phyloP scores from a whole-genome alignment of 495 filamentous ascomycete genomes.

The Talaromyces proteolyticus region DNA sequence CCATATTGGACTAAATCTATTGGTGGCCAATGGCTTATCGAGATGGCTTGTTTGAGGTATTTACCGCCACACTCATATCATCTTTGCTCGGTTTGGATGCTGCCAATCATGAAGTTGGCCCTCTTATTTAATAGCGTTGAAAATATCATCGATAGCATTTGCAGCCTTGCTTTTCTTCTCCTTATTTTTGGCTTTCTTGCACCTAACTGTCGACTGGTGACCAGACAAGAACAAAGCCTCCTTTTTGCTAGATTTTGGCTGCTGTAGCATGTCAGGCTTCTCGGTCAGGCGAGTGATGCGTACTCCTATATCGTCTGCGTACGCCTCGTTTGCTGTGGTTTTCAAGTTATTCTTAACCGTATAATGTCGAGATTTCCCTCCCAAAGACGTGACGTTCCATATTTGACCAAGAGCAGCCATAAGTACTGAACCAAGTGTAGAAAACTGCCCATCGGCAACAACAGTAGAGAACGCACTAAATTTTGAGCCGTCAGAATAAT shows the following conservation, averaged over 20 bases:
- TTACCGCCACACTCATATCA: no score
- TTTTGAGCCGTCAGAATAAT: no score
- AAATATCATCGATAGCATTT: slow-evolving; percentile 60
- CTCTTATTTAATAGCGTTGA: slow-evolving; percentile 43
- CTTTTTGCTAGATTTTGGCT: not conserved
- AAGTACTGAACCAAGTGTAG: slow-evolving; percentile 72
- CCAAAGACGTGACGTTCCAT: not conserved
- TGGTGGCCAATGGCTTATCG: slow-evolving; percentile 17
- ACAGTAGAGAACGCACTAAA: slow-evolving; percentile 68
- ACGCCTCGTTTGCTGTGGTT: not conserved
- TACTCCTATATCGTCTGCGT: not conserved
- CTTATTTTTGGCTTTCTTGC: not conserved
- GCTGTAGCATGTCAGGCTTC: not conserved
- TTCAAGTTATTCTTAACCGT: not conserved
- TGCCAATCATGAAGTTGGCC: not conserved
- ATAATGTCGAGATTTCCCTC: not conserved
- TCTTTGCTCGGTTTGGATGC: no score
- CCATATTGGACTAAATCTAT: slow-evolving; percentile 63
- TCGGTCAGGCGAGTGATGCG: not conserved
- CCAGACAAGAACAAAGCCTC: not conserved
- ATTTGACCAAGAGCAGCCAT: slow-evolving; percentile 35
- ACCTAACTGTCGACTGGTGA: not conserved
- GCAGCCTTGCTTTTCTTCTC: slow-evolving; percentile 8
- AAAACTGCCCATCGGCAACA: slow-evolving; percentile 65
- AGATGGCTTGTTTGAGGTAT: not conserved